Evolutionary conservation across 306 rosid genomes (phyloP), one percentile per base, ranked within the genome.

Genomic region (Luffa acutangula): DNA sequence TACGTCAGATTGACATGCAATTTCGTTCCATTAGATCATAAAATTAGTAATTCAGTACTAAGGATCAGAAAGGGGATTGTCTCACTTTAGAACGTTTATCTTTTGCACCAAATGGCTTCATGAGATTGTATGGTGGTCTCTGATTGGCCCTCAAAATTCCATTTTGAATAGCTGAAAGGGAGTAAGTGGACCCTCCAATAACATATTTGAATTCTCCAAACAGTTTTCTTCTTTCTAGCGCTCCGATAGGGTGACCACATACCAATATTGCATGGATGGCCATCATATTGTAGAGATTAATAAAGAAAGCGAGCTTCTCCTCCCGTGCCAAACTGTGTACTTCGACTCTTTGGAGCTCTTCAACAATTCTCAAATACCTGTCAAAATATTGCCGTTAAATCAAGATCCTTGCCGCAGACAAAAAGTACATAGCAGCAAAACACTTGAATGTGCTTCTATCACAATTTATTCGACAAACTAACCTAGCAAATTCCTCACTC

Each of bases 401-500:
- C 75, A n/a, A 71, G 62, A 39, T 11, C 45, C 78, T 82, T 56
- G 7, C 33, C 36, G 31, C 73, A 69, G 51, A 69, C 51, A 81
- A 34, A 31, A 63, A 43, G 33, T 3, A 58, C 10, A 21, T 20
- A 36, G 39, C 25, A 12, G 72, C 69, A 82, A 78, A 52, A 63
- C 80, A 77, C 52, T 53, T 17, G 79, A 41, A 80, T 57, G 53
- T 46, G 37, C 36, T 64, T 41, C 52, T 34, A 46, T 63, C 56
- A 18, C 21, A 56, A 73, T 2, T 76, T 62, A 72, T 18, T 67
- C 52, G n/a, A 80, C 58, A 77, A 81, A 81, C 81, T 34, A 77
- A 92, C 98, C 98, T 95, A 80, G 97, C 92, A 52, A 92, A 94
- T 88, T 94, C 98, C 82, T 92, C 98, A 80, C 97, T 92, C 81